Evolutionary conservation across 2,329 filamentous ascomycete species (phyloP).

Genomic region (Proliferodiscus dingleyae): DNA sequence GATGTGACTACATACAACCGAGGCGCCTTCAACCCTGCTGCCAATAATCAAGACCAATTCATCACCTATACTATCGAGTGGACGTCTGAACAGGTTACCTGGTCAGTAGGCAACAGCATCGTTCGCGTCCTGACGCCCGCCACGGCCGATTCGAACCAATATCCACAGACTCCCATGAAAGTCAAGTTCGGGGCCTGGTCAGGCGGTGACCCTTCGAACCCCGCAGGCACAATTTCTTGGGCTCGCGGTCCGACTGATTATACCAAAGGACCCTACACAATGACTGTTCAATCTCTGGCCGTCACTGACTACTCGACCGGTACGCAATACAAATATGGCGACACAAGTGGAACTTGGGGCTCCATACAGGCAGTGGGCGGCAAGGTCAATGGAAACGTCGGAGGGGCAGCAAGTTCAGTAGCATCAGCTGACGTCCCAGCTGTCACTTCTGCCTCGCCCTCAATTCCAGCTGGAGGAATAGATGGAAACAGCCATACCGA

Average conservation of each 20-base stretch:
- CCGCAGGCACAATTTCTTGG: conserved; percentile 82
- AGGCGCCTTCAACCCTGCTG: conserved; percentile 69
- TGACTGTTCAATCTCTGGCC: conserved; percentile 71
- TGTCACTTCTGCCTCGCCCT: conserved; percentile 55
- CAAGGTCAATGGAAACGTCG: conserved; percentile 61
- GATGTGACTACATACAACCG: conserved; percentile 81
- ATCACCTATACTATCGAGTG: conserved; percentile 91
- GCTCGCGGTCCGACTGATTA: conserved; percentile 84
- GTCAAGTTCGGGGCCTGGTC: conserved; percentile 90
- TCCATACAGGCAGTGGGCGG: conserved; percentile 82
- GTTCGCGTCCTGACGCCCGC: conserved; percentile 69
- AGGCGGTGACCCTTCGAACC: conserved; percentile 75
- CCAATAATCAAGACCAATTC: conserved; percentile 66
- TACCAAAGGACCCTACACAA: conserved; percentile 74
- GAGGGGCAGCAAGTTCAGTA: conserved; percentile 34
- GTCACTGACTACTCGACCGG: conserved; percentile 94
- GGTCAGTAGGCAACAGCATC: conserved; percentile 74
- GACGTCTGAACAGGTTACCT: conserved; percentile 79
- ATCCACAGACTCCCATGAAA: conserved; percentile 94
- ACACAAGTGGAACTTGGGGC: conserved; percentile 71
- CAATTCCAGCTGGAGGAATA: conserved; percentile 62
- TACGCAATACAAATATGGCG: conserved; percentile 74
- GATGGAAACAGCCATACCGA: conserved; percentile 51
- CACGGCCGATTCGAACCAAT: conserved; percentile 68
- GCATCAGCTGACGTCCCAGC: conserved; percentile 56